Base-by-base conservation (phyloP, 768 basidiomycete species). In the Leucosporidium yakuticum region DNA sequence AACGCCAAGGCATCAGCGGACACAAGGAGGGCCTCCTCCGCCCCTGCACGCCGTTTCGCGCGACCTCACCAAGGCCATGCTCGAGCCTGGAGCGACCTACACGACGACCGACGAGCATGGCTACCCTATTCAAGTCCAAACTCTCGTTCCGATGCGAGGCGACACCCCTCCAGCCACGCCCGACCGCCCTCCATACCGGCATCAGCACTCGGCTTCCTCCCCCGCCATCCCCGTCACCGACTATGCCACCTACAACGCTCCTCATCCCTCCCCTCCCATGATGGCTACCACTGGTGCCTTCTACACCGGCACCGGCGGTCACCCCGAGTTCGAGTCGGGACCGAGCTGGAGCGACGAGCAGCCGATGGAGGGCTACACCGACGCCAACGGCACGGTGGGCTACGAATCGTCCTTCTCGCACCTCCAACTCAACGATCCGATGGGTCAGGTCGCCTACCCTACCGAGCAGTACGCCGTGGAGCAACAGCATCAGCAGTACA, bases 131-230 rank as follows among this genome's bases (percentile, higher is more conserved):
- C 63, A 29, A 32, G 39, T 44, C 11, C 39, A 44, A 15, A 44
- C 39, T 15, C 14, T 44, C 8, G 39, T 44, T 15, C 39, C 39
- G 11, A 44, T 44, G 39, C 39, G 39, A 8, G 39, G 39, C 39
- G 31, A 34, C 23, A 60, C 27, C 1, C 54, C 49, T 36, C 39
- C 25, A 4, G 31, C 62, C 11, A 47, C 53, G 36, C 62, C 27
- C 23, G 49, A 29, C 54, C 23, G 32, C 25, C 7, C 12, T 6
- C 53, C 51, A 53, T 61, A n/a, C 27, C 67, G 67, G 12, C 67
- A 62, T 4, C 39, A 56, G 19, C 67, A 68, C 32, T 32, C 67
- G 39, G 54, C 60, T 62, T 68, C 67, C 17, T 60, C 62, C 3
- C 67, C 67, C 4, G 36, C 62, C 4, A 7, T 59, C 6, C 67